Base-by-base conservation (phyloP, 768 basidiomycete genomes). In the Russula ochroleuca region DNA sequence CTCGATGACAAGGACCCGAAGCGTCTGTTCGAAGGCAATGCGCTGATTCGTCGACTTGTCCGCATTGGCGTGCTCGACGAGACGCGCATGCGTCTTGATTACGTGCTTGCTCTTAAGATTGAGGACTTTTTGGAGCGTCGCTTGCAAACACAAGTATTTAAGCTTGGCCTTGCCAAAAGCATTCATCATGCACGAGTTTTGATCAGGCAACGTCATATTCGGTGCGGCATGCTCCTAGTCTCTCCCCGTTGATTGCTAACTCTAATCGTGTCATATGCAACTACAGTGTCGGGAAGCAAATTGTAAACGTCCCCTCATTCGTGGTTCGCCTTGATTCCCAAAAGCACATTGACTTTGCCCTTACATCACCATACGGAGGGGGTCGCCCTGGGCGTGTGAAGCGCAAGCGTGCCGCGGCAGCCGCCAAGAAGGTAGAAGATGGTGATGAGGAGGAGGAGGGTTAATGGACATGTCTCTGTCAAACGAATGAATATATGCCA, bases 81-180 rank as follows among this genome's bases (percentile, higher is more conserved):
- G 83, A 79, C 85, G 68, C 90, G 95, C 77, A 98, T 99, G 97
- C 87, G 96, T 78, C 92, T 99, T 79, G 97, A 99, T 90, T 99
- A 99, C 88, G 97, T 98, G 82, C 82, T 99, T 77, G 97, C 96
- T 59, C 82, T 98, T 72, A 98, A 98, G 83, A 87, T 98, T 72
- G 97, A 99, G 78, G 97, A 99, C 80, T 99, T 99, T 89, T 90
- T 99, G 89, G 97, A 99, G 84, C 85, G 97, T 72, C 82, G 97
- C 71, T 80, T 99, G 74, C 97, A 99, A 80, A 99, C 97, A 45
- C 97, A 98, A 82, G 97, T 99, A 72, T 99, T 98, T 90, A 98
- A 98, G 85, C 86, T 83, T 70, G 95, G 95, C 69, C 83, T 99
- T 68, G 97, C 97, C 63, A 98, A 98, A 87, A 87, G 85, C 72